Percentiles rank a stretch among this genome's conserved stretches.
These are phyloP conservation scores for Fomitopsis pinicola DNA, from an alignment of 1,284 basidiomycete genomes.

Conservation along the genomic window DNA sequence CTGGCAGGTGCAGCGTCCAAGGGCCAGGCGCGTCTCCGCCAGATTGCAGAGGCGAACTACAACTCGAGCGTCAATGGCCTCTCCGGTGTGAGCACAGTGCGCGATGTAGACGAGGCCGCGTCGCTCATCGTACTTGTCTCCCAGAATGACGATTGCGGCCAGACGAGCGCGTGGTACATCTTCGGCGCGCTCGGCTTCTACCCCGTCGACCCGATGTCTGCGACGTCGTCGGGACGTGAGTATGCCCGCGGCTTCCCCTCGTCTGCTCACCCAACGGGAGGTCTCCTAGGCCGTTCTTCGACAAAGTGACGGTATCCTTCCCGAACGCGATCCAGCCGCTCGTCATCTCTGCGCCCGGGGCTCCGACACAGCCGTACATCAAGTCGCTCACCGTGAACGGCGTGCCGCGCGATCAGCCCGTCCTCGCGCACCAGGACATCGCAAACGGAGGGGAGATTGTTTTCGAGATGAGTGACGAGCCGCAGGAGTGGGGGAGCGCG, in stretches of 20 bases:
- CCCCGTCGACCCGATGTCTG: conserved; percentile 76
- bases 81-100: conserved; percentile 46
- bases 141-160: conserved; percentile 85
- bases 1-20: conserved; percentile 66
- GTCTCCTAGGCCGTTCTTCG: conserved; percentile 57
- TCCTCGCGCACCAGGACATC: conserved; percentile 58
- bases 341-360: conserved; percentile 49
- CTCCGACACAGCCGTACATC: conserved; percentile 54
- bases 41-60: conserved; percentile 62
- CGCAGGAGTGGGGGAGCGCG: conserved; percentile 28
- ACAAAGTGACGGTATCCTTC: conserved; percentile 53
- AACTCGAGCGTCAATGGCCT: conserved; percentile 65
- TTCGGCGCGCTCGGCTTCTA: conserved; percentile 84
- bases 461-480: conserved; percentile 62
- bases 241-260: conserved; percentile 13
- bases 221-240: conserved; percentile 67
- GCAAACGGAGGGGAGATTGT: conserved; percentile 49
- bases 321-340: conserved; percentile 40
- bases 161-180: conserved; percentile 87
- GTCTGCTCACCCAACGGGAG: not conserved
- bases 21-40: conserved; percentile 65
- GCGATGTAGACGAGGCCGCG: too few relatives aligned
- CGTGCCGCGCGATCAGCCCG: conserved; percentile 32
- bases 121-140: not conserved
- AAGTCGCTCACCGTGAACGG: conserved; percentile 55